phyloP scores from a whole-genome alignment of 73 alveolate genomes.

The Paramecium pentaurelia region DNA sequence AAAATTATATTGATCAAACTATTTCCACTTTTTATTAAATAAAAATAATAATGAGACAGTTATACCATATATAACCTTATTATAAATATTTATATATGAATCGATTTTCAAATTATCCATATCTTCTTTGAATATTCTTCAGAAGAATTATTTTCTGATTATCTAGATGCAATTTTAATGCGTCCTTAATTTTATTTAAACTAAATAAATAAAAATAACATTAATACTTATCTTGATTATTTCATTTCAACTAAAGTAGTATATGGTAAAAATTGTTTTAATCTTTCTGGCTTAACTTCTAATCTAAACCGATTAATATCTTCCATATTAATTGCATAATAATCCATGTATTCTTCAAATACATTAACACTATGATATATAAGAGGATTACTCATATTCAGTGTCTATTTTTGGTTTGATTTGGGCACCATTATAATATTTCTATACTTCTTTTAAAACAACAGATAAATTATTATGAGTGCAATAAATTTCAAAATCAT shows the following conservation, averaged over 20 bases:
- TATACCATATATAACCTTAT: too few species aligned
- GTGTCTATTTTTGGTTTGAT: slow-evolving; percentile 33
- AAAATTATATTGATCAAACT: background rate
- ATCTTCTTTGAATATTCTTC: background rate
- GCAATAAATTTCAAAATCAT: background rate
- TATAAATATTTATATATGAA: background rate
- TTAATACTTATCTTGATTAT: background rate
- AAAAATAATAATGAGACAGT: background rate
- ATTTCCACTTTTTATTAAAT: background rate
- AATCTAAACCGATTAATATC: background rate
- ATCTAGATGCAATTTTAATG: background rate
- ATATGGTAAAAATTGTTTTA: background rate
- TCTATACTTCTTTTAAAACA: slow-evolving; percentile 1
- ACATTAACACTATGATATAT: background rate
- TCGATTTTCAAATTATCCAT: background rate
- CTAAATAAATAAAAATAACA: background rate
- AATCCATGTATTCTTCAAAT: background rate
- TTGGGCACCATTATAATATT: background rate
- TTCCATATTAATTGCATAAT: background rate
- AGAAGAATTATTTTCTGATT: background rate
- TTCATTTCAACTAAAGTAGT: background rate
- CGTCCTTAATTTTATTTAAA: background rate
- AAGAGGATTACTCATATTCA: slow-evolving; percentile 13
- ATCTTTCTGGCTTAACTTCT: background rate
- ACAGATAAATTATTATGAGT: slow-evolving; percentile 11